A percentile compares a stretch with the other conserved stretches of the same genome.
Evolutionary conservation across 139 green algal species (phyloP).

Genomic region (Micractinium conductrix): DNA sequence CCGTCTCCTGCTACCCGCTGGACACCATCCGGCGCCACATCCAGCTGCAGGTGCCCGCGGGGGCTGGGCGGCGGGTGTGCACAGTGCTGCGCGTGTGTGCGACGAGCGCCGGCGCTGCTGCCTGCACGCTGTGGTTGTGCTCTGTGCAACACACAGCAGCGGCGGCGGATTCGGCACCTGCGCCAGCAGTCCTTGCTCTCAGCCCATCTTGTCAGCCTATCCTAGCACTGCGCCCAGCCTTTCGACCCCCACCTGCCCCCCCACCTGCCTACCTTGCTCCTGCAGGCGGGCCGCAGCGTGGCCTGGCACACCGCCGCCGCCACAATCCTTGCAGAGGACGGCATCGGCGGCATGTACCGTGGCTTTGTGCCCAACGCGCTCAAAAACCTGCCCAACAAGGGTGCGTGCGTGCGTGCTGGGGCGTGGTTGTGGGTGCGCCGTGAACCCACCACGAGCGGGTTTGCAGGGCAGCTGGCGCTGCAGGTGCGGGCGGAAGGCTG

Average conservation of each 20-base stretch:
- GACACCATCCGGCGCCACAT: slow-evolving; percentile 74
- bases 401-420: slow-evolving; percentile 35
- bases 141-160: not conserved
- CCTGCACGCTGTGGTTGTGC: too few relatives aligned
- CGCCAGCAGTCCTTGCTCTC: too few relatives aligned
- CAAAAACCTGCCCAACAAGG: slow-evolving; percentile 91
- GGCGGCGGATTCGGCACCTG: not conserved
- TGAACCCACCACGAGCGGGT: too few relatives aligned
- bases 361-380: slow-evolving; percentile 84
- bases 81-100: not conserved
- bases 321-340: slow-evolving; percentile 55
- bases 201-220: too few relatives aligned
- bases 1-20: slow-evolving; percentile 77
- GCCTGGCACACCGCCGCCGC: slow-evolving; percentile 2
- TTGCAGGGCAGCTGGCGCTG: not conserved
- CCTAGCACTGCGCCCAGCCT: too few relatives aligned
- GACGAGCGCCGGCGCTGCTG: not conserved
- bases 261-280: not conserved
- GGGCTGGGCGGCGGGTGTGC: not conserved
- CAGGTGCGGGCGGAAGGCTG: not conserved
- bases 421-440: too few relatives aligned
- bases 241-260: not conserved
- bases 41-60: slow-evolving; percentile 38
- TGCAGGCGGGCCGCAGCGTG: slow-evolving; percentile 8
- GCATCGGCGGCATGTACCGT: slow-evolving; percentile 70